Conservation (phyloP, 1,284 basidiomycete genomes). For the Stereum hirsutum region DNA sequence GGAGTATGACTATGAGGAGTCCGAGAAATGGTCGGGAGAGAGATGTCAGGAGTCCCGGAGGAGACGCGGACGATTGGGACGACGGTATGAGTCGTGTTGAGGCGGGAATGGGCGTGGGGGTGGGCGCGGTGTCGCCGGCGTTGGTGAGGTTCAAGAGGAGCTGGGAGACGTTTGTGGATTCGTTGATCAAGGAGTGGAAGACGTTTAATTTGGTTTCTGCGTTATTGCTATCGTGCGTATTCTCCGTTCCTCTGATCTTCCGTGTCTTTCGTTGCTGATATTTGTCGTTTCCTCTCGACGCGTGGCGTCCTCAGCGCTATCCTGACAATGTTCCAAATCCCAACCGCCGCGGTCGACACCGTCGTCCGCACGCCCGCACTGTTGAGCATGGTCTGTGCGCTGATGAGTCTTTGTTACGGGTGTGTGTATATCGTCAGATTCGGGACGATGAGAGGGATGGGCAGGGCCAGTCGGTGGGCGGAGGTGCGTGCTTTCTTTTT, state of each 20-base stretch:
- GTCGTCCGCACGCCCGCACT: constrained; percentile 58
- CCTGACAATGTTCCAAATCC: constrained; percentile 64
- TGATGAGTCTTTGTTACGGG: constrained; percentile 70
- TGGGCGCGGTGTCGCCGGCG: constrained; percentile 55
- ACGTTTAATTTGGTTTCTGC: constrained; percentile 70
- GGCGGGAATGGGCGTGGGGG: too few relatives aligned
- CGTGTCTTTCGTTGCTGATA: background rate
- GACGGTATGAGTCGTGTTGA: too few relatives aligned
- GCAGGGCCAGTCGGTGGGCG: constrained; percentile 67
- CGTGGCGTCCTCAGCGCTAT: constrained; percentile 45
- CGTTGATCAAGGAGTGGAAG: constrained; percentile 66
- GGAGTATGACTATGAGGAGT: too few relatives aligned
- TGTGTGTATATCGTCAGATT: constrained; percentile 73
- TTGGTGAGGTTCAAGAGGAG: constrained; percentile 57
- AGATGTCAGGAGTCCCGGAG: too few relatives aligned
- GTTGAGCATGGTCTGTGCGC: constrained; percentile 54
- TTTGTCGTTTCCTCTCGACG: background rate
- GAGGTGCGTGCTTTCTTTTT: constrained; percentile 37
- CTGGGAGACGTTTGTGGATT: constrained; percentile 67
- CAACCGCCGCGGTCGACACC: constrained; percentile 48
- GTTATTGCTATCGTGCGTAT: constrained; percentile 54
- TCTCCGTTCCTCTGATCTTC: background rate
- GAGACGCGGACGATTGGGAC: constrained; percentile 60
- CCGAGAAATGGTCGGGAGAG: too few relatives aligned
- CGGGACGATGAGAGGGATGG: constrained; percentile 71